These are phyloP conservation scores for Metschnikowia amazonensis DNA, from an alignment of 805 yeast species.

Conservation along the genomic window DNA sequence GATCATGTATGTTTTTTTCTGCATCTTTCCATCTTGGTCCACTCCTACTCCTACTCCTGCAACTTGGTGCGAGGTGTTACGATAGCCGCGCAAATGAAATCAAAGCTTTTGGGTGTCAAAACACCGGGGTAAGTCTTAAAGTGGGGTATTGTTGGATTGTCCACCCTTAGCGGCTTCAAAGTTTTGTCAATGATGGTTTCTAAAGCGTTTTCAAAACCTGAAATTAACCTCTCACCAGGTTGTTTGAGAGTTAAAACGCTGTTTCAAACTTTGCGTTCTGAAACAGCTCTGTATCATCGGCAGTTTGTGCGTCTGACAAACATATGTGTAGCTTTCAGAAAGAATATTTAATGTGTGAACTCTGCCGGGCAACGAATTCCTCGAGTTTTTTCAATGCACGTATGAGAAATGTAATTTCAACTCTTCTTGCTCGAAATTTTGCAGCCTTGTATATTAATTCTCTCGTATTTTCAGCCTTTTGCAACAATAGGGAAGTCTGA, in stretches of 20 bases:
- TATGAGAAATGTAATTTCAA: not conserved
- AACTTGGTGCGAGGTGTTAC: constrained; percentile 1
- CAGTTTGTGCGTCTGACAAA: not conserved
- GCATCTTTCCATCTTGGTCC: not conserved
- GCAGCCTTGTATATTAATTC: not conserved
- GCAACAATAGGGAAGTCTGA: not conserved
- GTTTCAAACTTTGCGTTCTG: not conserved
- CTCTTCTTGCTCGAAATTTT: not conserved
- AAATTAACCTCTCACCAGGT: not conserved
- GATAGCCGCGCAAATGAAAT: constrained; percentile 5
- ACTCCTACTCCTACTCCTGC: not conserved
- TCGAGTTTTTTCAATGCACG: not conserved
- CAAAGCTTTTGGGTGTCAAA: not conserved
- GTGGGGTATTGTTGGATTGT: too few relatives aligned
- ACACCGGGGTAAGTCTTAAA: not conserved
- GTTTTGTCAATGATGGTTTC: not conserved
- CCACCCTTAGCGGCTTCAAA: too few relatives aligned
- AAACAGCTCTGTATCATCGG: not conserved
- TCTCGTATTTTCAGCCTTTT: not conserved
- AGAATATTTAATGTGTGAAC: not conserved
- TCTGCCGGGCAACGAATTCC: not conserved
- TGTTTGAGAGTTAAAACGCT: not conserved
- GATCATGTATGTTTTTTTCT: constrained; percentile 2
- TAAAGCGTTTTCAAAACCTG: not conserved
- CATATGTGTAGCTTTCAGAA: not conserved